Base-by-base conservation (phyloP, 768 basidiomycete species). In the Pisolithus albus region DNA sequence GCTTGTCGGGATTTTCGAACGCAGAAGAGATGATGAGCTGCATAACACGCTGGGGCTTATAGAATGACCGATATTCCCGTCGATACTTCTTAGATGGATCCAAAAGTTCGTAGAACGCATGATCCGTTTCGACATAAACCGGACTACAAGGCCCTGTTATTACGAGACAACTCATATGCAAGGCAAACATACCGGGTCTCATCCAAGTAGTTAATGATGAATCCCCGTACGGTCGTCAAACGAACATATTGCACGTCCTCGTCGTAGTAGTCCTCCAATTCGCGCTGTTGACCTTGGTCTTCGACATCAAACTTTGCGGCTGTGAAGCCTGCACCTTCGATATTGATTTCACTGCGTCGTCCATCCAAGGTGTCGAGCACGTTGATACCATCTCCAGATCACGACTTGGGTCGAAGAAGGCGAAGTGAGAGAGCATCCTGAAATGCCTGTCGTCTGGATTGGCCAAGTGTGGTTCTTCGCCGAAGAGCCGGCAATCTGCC, bases 281-380 rank as follows among this genome's bases (percentile, higher is more conserved):
- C 77, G 42, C 79, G 83, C 30, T 83, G 79, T 52, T 83, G 79
- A 0, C 76, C 83, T 19, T 76, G 79, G 48, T 84, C 83, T 49
- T 86, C 84, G 38, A 74, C 69, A 15, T 71, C 69, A 42, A 74
- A 75, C 32, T 69, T 68, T 0, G 82, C 70, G 10, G 63, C 57
- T 1, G 79, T 78, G n/a, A 64, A 56, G 1, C 88, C 88, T 0
- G 76, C 80, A 4, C 75, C 86, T 52, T 78, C 76, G 42, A 83
- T 71, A 51, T 70, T 69, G 0, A 46, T 51, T 2, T 64, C 72
- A 34, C 75, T 72, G 5, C 74, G 70, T 15, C 34, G 11, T 34
- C 13, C 13, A 34, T 5, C 13, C 34, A 34, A 34, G 32, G 67
- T 61, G 30, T 78, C 79, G 41, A 84, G 68, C 1, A 66, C 61